Base-by-base conservation (phyloP, 805 yeast species). In the Starmera pachycereana region DNA sequence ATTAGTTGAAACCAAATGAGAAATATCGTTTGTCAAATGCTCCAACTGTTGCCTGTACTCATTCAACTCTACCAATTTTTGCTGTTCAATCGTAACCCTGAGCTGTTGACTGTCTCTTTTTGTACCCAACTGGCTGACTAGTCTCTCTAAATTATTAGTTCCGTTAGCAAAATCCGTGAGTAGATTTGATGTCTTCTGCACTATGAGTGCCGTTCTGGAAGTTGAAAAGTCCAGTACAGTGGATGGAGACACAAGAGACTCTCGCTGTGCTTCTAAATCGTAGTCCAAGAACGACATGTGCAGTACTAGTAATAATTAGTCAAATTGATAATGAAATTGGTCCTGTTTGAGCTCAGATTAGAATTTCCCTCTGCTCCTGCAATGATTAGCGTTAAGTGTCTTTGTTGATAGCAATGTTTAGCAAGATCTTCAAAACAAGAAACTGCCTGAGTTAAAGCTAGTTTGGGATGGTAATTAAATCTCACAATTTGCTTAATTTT, bases 101-200 rank as follows among this genome's bases (percentile, higher is more conserved):
- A 56, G 48, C 9, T 55, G 53, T 3, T 63, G 42, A 5, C 55
- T 48, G 41, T 68, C 74, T 19, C 65, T 47, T 39, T 64, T 63
- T 1, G 79, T 62, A 0, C 85, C 85, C 12, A 78, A 47, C 39
- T 67, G 74, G 34, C 60, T 61, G 19, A 72, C 63, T 35, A 72
- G 65, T 27, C 64, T 62, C 43, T 74, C 78, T 35, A 78, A 62
- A 37, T 63, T 68, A 9, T 71, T 60, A n/a, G 74, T 66, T n/a
- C 69, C 62, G 42, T 60, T 61, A 6, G 75, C 74, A 50, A 73
- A 73, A 36, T 62, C 59, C 19, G 73, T 45, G 10, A 58, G 38
- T 4, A 54, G 42, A 30, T 47, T 48, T 4, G 61, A 54, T 1
- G 60, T 48, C 34, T 52, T 51, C 3, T 46, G 36, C 32, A 58